Base-by-base conservation (phyloP, 257 asterid species). In the Osmanthus fragrans region DNA sequence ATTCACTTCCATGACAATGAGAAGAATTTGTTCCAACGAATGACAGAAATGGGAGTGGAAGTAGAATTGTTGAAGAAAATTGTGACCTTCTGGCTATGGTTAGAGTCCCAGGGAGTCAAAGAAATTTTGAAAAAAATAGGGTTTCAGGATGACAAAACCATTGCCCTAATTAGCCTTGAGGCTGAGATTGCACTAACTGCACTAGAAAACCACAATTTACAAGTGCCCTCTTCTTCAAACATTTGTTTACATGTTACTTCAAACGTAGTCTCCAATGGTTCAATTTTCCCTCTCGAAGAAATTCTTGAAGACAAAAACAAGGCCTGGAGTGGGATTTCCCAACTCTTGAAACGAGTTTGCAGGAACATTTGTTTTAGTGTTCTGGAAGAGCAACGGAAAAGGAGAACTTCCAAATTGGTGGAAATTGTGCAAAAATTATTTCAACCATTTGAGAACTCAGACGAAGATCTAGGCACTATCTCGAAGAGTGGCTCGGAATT, bases 31-130 rank as follows among this genome's bases (percentile, higher is more conserved):
- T 75, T 75, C 30, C 30, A 6, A 12, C 30, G 9, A 25, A 40
- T 80, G 70, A 19, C 58, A 29, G 37, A 15, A 1, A 32, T 42
- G 11, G 16, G 56, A 9, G 42, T 80, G 5, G 58, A 47, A 12
- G 4, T 25, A 32, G 19, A 75, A 40, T 7, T 54, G 3, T 39
- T 66, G 0, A 76, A 34, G 60, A 75, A 45, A 19, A 58, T 74
- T 23, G 47, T 70, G 42, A 32, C 58, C 23, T 34, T 75, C 72
- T 80, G 78, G 84, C 29, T 65, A 47, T 71, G 67, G 25, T 49
- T 76, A 7, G 23, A 76, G 15, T 27, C 78, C 5, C 18, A 76
- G 2, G 36, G 49, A 0, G 37, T 47, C 4, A 23, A 76, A 1
- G 8, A 65, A 2, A 64, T 76, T 25, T 32, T 23, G 3, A 16